Evolutionary conservation across 352 stramenopile species (phyloP), one percentile per base, ranked within the genome.

Genomic region (Globisporangium irregulare): DNA sequence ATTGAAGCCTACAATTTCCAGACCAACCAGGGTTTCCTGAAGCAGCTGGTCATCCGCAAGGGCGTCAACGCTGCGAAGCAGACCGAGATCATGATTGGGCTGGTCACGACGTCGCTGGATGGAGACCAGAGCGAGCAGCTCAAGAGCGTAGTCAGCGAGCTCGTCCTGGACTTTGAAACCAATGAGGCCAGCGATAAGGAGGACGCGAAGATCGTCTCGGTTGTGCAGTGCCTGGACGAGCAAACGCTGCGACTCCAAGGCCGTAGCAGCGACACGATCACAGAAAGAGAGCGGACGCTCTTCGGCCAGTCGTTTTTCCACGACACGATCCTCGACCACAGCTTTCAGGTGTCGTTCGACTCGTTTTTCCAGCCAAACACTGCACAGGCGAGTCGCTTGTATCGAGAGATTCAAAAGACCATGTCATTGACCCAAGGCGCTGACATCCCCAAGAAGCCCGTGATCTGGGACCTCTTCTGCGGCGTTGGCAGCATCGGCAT

Each of bases 291-390:
- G 32, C 77, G 70, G 1, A 69, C 84, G 70, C 72, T 94, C 0
- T 86, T 78, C 54, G 86, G 86, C 1, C 66, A 58, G 0, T 48
- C 76, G 10, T 80, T 79, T 43, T 75, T 90, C 2, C 67, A 87
- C 67, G 86, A 94, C 64, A 74, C 79, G 29, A 83, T 94, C 25
- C 69, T 94, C 8, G 65, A 69, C 25, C 80, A 91, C 34, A 65
- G 50, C 34, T 94, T 94, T 51, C 70, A 86, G 24, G 71, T 94
- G 38, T 86, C 86, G 59, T 81, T 91, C 50, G 78, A 90, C 61
- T 87, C 86, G 38, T 94, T 94, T 63, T 94, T 94, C 68, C 84
- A 94, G 70, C 86, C 86, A 25, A 94, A 94, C 60, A 84, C 86
- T 7, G 57, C 67, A 0, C 82, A 91, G 58, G 82, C 86, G 14